Evolutionary conservation across 148 eudicot genomes (phyloP), one percentile per base, ranked within the genome.

Genomic region (Heliosperma pusillum): DNA sequence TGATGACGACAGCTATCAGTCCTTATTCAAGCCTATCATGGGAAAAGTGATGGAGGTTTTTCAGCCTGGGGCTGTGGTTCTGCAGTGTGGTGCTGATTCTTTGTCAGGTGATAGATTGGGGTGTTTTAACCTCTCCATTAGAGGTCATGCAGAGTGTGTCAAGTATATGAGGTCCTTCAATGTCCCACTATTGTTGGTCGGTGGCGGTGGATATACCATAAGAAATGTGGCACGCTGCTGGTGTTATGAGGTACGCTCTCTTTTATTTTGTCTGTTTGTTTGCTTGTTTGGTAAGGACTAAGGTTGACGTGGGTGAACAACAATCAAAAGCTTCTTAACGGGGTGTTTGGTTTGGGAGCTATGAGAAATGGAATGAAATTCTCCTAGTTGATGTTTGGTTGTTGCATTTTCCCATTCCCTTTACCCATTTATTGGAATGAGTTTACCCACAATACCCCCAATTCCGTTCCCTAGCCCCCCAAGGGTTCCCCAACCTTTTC

Each of bases 51-150:
- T 90, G 96, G 90, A 90, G 83, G 76, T 90, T 73, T 90, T 78
- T 62, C 81, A 80, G 77, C 96, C 96, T 50, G 96, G 90, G 40
- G 92, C 90, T 79, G 92, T 90, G 53, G 89, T 90, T 30, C 77
- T 90, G 58, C 96, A 90, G 74, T 90, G 92, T 82, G 96, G 96
- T 75, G 96, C 96, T 66, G 96, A 90, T 73, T 90, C 96, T 42
- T 71, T 90, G 70, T 87, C 90, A 4, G 96, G 96, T 30, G 96
- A 90, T 52, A 86, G 92, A 74, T 84, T 90, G 77, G 96, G 92
- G n/a, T 88, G 92, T 79, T 90, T 90, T 70, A 90, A 88, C 68
- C 90, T 90, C 40, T 87, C 96, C 52, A 87, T 90, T 55, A 86
- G 83, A 80, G 96, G 96, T 69, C 96, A 88, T 83, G 96, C 92